These are phyloP conservation scores for Colletotrichum musicola DNA, from an alignment of 2,329 filamentous ascomycete genomes.

Conservation along the genomic window DNA sequence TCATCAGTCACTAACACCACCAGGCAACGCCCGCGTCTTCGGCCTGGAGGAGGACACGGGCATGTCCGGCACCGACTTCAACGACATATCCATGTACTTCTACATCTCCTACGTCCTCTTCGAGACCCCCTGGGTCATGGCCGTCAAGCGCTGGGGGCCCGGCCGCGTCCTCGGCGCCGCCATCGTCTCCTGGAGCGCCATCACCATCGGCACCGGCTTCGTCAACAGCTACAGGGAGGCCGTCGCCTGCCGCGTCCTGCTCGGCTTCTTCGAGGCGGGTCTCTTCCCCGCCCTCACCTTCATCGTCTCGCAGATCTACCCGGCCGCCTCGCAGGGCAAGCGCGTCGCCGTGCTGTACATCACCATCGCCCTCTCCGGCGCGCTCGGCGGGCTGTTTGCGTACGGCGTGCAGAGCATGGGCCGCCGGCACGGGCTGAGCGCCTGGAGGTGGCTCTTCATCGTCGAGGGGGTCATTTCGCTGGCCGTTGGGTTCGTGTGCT, in stretches of 20 bases:
- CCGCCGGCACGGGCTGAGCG: constrained; percentile 53
- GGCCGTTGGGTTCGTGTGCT: constrained; percentile 41
- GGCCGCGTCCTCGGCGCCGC: constrained; percentile 42
- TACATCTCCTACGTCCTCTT: constrained; percentile 43
- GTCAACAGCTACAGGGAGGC: constrained; percentile 41
- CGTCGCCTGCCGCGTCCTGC: constrained; percentile 43
- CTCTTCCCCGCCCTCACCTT: constrained; percentile 47
- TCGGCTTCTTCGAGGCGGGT: constrained; percentile 48
- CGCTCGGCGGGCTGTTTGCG: constrained; percentile 41
- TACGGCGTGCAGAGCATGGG: constrained; percentile 42
- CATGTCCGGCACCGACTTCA: constrained; percentile 43
- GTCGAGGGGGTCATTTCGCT: constrained; percentile 53
- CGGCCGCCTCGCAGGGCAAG: constrained; percentile 46
- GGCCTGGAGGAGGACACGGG: constrained; percentile 44
- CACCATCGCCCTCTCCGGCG: constrained; percentile 41
- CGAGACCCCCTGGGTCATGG: constrained; percentile 41
- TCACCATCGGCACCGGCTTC: constrained; percentile 30
- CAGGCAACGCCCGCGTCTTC: constrained; percentile 44
- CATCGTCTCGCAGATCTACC: constrained; percentile 48
- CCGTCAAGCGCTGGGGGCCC: constrained; percentile 44
- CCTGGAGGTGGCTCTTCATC: constrained; percentile 63
- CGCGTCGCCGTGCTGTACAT: constrained; percentile 44
- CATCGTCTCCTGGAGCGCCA: constrained; percentile 45
- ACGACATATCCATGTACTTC: constrained; percentile 38
- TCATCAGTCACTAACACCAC: background rate